A percentile compares a stretch with the other conserved stretches of the same genome.
Conservation (phyloP, 768 basidiomycete genomes). For the Ramaria sp. region DNA sequence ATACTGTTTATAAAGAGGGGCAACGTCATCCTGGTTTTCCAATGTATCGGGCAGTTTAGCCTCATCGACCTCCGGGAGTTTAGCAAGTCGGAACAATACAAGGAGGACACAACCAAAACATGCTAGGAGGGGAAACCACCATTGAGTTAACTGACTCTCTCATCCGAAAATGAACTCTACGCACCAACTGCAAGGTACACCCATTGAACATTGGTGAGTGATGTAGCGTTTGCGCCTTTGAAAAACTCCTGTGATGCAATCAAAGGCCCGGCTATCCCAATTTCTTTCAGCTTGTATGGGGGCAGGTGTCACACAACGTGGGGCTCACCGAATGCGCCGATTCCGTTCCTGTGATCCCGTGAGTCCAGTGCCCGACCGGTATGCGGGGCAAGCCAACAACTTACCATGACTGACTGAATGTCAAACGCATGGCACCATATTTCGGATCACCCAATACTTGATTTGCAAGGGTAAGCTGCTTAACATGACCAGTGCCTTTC, state of each 20-base stretch:
- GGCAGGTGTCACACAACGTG: background rate
- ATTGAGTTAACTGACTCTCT: background rate
- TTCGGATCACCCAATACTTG: constrained; percentile 50
- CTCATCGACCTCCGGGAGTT: constrained; percentile 25
- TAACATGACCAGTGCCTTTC: background rate
- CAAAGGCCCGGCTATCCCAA: constrained; percentile 36
- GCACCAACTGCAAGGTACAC: constrained; percentile 54
- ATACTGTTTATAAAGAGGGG: constrained; percentile 60
- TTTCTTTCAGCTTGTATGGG: background rate
- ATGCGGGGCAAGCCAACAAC: constrained; percentile 32
- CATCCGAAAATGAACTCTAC: constrained; percentile 20
- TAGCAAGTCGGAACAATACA: constrained; percentile 37
- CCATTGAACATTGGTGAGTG: constrained; percentile 62
- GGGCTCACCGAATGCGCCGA: constrained; percentile 5
- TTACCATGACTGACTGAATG: constrained; percentile 55
- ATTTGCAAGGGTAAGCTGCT: background rate
- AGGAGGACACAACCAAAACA: constrained; percentile 51
- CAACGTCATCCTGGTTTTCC: constrained; percentile 22
- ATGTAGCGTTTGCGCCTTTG: constrained; percentile 45
- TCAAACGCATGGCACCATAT: constrained; percentile 64
- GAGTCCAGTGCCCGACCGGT: constrained; percentile 48
- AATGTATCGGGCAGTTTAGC: constrained; percentile 22
- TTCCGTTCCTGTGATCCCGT: constrained; percentile 22
- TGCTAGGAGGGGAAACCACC: constrained; percentile 4
- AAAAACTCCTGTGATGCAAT: constrained; percentile 73